These are phyloP conservation scores for Beauveria sp. DNA, from an alignment of 2,329 filamentous ascomycete genomes.

Conservation along the genomic window DNA sequence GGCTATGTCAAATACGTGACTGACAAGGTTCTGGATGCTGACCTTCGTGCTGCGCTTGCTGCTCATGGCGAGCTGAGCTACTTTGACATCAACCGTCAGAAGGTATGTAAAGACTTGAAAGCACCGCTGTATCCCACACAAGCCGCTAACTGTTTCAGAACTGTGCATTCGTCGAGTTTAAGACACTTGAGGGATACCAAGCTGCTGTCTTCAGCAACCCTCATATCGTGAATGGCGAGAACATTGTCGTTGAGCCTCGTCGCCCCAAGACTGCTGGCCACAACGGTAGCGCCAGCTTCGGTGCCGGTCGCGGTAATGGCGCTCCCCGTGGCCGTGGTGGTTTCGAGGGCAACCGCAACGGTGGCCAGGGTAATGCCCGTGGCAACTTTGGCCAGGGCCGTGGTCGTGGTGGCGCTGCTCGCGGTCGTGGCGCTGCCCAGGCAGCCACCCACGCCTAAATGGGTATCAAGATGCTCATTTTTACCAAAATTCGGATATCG, in stretches of 20 bases:
- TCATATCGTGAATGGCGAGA: slow-evolving; percentile 74
- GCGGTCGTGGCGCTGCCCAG: slow-evolving; percentile 55
- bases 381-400: slow-evolving; percentile 61
- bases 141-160: slow-evolving; percentile 50
- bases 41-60: slow-evolving; percentile 63
- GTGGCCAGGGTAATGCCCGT: slow-evolving; percentile 58
- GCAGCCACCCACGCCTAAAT: slow-evolving; percentile 40
- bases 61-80: slow-evolving; percentile 64
- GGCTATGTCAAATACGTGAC: slow-evolving; percentile 96
- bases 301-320: slow-evolving; percentile 51
- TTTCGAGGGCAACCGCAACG: slow-evolving; percentile 58
- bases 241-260: slow-evolving; percentile 81
- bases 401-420: slow-evolving; percentile 58
- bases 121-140: too few relatives aligned
- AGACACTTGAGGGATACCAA: slow-evolving; percentile 70
- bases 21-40: slow-evolving; percentile 71
- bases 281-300: slow-evolving; percentile 57
- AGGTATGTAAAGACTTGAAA: slow-evolving; percentile 50
- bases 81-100: slow-evolving; percentile 73
- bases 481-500: background rate
- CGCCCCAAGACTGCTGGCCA: slow-evolving; percentile 67
- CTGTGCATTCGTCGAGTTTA: slow-evolving; percentile 95
- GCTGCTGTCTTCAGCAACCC: slow-evolving; percentile 79
- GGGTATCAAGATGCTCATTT: slow-evolving; percentile 4
- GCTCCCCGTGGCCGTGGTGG: slow-evolving; percentile 61